These are phyloP conservation scores for Arachis monticola DNA, from an alignment of 331 rosid genomes.

Conservation along the genomic window DNA sequence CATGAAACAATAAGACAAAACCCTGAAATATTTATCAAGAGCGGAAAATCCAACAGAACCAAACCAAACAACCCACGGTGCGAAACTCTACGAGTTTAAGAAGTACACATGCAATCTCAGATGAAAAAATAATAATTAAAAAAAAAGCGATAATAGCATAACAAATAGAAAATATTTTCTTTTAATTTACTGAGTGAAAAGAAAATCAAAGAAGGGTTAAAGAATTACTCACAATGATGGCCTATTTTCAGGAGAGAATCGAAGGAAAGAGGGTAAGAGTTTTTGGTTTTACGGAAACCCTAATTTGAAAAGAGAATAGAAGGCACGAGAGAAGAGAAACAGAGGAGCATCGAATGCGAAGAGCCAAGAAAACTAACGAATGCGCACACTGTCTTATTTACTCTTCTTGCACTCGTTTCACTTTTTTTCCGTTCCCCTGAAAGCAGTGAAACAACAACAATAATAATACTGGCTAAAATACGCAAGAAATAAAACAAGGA, in stretches of 20 bases:
- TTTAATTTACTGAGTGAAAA: not conserved
- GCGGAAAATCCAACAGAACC: not conserved
- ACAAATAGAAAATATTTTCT: not conserved
- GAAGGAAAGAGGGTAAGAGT: not conserved
- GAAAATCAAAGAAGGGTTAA: not conserved
- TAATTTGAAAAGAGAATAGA: constrained; percentile 56
- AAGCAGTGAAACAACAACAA: constrained; percentile 40
- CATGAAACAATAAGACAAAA: not conserved
- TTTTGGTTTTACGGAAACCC: constrained; percentile 57
- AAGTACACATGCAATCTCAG: constrained; percentile 7
- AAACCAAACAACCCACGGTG: not conserved
- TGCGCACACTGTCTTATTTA: constrained; percentile 28
- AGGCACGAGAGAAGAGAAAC: constrained; percentile 47
- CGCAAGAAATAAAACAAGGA: not conserved
- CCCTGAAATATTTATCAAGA: constrained; percentile 1
- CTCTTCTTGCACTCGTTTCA: constrained; percentile 9
- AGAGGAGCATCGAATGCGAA: constrained; percentile 38
- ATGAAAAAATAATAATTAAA: not conserved
- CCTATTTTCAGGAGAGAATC: constrained; percentile 4
- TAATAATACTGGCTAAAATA: constrained; percentile 22
- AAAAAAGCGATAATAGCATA: not conserved
- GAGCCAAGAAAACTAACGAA: constrained; percentile 26
- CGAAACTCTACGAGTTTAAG: not conserved
- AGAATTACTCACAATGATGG: constrained; percentile 51
- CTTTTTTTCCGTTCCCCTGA: constrained; percentile 36